Evolutionary conservation across 495 filamentous ascomycete species (phyloP).

Genomic region (Aspergillus baeticus): DNA sequence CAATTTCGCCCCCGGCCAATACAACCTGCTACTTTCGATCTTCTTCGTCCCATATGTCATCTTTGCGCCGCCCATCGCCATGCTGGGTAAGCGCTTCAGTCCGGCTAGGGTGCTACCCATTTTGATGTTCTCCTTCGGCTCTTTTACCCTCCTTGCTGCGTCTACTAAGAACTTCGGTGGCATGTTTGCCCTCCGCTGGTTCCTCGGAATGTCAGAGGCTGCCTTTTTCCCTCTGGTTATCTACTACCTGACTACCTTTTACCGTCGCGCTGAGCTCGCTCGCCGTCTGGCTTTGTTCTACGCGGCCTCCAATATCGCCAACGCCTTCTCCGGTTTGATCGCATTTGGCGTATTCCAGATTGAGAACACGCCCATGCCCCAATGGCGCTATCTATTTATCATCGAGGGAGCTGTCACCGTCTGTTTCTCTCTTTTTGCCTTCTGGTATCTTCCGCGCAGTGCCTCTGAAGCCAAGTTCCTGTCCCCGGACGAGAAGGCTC

Average conservation of each 20-base stretch:
- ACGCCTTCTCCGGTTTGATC: constrained; percentile 71
- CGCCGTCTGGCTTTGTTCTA: constrained; percentile 77
- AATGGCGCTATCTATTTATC: constrained; percentile 77
- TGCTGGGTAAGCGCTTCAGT: constrained; percentile 68
- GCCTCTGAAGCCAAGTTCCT: constrained; percentile 65
- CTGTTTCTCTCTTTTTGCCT: constrained; percentile 64
- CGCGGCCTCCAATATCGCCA: constrained; percentile 70
- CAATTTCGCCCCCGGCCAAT: constrained; percentile 59
- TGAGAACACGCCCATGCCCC: constrained; percentile 45
- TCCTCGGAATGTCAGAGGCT: constrained; percentile 67
- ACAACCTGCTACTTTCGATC: constrained; percentile 68
- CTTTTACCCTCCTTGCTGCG: constrained; percentile 55
- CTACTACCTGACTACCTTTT: constrained; percentile 64
- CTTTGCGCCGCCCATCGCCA: constrained; percentile 62
- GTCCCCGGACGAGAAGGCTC: constrained; percentile 59
- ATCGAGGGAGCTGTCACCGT: constrained; percentile 69
- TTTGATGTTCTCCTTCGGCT: constrained; percentile 67
- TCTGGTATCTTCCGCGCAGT: constrained; percentile 66
- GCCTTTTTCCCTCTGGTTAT: constrained; percentile 73
- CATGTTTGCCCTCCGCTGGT: constrained; percentile 57
- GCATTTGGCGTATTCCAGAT: constrained; percentile 79
- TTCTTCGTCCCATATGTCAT: constrained; percentile 81
- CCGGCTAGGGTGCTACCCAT: constrained; percentile 62
- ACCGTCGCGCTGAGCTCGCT: constrained; percentile 73
- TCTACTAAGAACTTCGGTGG: constrained; percentile 61